Base-by-base conservation (phyloP, 1,139 yeast species). In the Petasospora fabianii region DNA sequence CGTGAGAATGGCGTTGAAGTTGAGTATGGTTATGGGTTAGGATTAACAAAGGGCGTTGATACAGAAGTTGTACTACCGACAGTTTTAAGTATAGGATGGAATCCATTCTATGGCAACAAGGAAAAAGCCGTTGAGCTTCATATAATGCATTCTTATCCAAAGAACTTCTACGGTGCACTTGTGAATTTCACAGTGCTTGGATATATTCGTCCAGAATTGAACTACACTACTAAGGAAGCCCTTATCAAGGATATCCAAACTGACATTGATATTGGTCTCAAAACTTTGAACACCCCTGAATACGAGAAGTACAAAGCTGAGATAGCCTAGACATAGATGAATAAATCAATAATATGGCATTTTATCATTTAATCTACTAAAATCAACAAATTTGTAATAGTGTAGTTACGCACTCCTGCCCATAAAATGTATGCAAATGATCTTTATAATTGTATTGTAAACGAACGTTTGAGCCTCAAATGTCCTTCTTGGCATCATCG, bases 21-120 rank as follows among this genome's bases (percentile, higher is more conserved):
- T 28, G 61, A 66, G 43, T 74, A 80, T 58, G 81, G 80, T 48
- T 77, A 77, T 55, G 48, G 48, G 6, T 13, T 37, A 11, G 97
- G 97, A 1, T 53, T 64, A 9, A 43, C 52, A 2, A 56, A 50
- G 0, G 55, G 55, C 1, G 72, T 69, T 11, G 75, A 74, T 34
- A 53, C 67, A 15, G 63, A 62, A 13, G 62, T 62, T 12, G 71
- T 70, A 1, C 68, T 79, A 21, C 97, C 97, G 1, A 87, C 88
- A 83, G 97, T 90, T 16, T 83, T 90, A 86, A 86, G 96, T 15
- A 75, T 94, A 20, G 99, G 99, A 1, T 87, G 88, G 86, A 94
- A 92, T 58, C 98, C 98, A 14, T 92, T 83, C 61, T 94, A 81
- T 62, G 74, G 81, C 24, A 90, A 92, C 62, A 73, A 77, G 46